phyloP scores from a whole-genome alignment of 345 rosid species.

The Excoecaria cochinchinensis region DNA sequence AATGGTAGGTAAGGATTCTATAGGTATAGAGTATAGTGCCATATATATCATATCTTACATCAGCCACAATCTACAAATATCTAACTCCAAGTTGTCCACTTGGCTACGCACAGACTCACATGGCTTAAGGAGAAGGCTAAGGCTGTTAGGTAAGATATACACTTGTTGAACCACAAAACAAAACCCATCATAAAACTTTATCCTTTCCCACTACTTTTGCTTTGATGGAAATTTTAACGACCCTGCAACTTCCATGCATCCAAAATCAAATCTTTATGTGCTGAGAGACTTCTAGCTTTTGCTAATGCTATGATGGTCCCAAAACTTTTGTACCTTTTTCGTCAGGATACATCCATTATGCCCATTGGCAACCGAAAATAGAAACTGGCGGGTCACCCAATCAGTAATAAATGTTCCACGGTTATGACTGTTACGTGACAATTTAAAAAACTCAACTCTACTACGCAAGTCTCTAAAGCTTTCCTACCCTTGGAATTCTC shows the following conservation, averaged over 20 bases:
- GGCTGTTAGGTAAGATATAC: conserved; percentile 10
- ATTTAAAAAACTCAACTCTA: no score
- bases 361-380: no score
- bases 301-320: neutral
- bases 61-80: neutral
- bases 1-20: neutral
- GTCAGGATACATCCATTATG: neutral
- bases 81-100: conserved; percentile 18
- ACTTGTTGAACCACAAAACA: conserved; percentile 6
- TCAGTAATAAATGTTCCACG: no score
- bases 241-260: neutral
- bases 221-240: neutral
- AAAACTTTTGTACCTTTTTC: neutral
- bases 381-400: no score
- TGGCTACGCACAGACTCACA: conserved; percentile 14
- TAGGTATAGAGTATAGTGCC: neutral
- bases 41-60: neutral
- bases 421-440: no score
- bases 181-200: no score
- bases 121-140: no score
- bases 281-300: neutral
- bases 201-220: neutral
- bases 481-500: neutral
- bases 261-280: neutral
- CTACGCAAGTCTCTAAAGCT: no score